A percentile compares a stretch with the other conserved stretches of the same genome.
phyloP scores from a whole-genome alignment of 2,329 filamentous ascomycete genomes.

The Pseudocercospora crystallina region DNA sequence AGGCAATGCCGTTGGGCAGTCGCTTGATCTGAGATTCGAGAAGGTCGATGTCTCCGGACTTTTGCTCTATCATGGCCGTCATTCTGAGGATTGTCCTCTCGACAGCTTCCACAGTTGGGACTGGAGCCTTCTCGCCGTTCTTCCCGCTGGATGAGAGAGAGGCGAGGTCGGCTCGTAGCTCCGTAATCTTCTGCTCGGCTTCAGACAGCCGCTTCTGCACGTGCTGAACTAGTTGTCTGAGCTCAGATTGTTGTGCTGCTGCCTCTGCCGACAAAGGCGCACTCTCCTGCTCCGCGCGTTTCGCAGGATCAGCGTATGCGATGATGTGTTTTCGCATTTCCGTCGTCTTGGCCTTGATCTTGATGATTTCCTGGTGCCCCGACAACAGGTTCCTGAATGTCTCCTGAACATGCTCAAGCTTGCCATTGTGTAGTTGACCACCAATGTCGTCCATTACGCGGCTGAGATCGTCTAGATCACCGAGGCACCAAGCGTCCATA shows the following conservation, averaged over 20 bases:
- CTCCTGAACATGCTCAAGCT: constrained; percentile 65
- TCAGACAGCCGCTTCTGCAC: constrained; percentile 74
- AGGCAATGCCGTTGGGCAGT: constrained; percentile 44
- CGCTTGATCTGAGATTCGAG: constrained; percentile 83
- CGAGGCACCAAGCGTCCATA: constrained; percentile 65
- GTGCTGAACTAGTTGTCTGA: constrained; percentile 71
- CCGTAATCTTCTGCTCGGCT: constrained; percentile 74
- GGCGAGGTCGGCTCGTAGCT: constrained; percentile 77
- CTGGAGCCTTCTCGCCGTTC: constrained; percentile 41
- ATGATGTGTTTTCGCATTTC: constrained; percentile 77
- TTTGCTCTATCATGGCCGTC: constrained; percentile 88
- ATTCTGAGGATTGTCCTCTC: constrained; percentile 89
- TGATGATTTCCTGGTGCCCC: constrained; percentile 68
- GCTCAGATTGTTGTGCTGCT: constrained; percentile 75
- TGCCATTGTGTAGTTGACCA: constrained; percentile 64
- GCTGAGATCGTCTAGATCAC: constrained; percentile 70
- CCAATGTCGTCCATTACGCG: constrained; percentile 54
- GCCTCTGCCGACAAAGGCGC: constrained; percentile 84
- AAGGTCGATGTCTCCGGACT: constrained; percentile 85
- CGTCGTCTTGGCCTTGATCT: constrained; percentile 71
- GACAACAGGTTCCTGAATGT: constrained; percentile 66
- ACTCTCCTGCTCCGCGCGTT: constrained; percentile 62
- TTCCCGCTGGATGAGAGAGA: constrained; percentile 38
- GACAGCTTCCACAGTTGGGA: constrained; percentile 88
- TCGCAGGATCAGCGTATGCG: constrained; percentile 66